A percentile compares a stretch with the other conserved stretches of the same genome.
These are phyloP conservation scores for Heliamphora exappendiculata DNA, from an alignment of 148 eudicot genomes.

Conservation along the genomic window DNA sequence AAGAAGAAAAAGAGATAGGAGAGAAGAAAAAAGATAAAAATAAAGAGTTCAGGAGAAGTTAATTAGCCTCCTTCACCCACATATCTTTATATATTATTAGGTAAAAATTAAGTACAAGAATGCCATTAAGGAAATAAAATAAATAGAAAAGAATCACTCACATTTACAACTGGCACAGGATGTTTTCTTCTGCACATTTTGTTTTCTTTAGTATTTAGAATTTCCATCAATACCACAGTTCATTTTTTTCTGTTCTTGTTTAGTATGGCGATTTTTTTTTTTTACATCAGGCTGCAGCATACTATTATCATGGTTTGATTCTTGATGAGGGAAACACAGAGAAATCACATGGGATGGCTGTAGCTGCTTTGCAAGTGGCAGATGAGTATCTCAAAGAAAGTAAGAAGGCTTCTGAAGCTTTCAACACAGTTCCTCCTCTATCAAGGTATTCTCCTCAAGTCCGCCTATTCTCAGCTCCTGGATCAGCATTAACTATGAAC, in stretches of 20 bases:
- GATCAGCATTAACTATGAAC: no score
- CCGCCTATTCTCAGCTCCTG: neutral
- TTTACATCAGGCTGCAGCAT: slow-evolving; percentile 73
- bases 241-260: neutral
- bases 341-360: slow-evolving; percentile 96
- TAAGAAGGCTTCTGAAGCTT: slow-evolving; percentile 80
- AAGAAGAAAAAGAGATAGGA: no score
- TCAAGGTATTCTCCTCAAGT: slow-evolving; percentile 51
- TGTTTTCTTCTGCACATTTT: neutral
- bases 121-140: no score
- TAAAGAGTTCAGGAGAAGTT: no score
- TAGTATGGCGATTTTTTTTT: neutral
- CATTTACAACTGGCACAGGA: neutral
- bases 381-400: slow-evolving; percentile 94
- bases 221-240: neutral
- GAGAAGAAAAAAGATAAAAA: no score
- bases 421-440: slow-evolving; percentile 61
- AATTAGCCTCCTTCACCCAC: no score
- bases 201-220: neutral
- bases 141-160: no score
- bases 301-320: slow-evolving; percentile 94
- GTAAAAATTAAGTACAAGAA: no score
- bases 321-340: slow-evolving; percentile 98
- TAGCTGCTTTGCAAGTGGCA: slow-evolving; percentile 92
- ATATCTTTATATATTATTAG: no score